Percentiles rank a stretch among this genome's conserved stretches.
Evolutionary conservation across 2,329 filamentous ascomycete genomes (phyloP).

Genomic region (Hypoxylon rubiginosum): DNA sequence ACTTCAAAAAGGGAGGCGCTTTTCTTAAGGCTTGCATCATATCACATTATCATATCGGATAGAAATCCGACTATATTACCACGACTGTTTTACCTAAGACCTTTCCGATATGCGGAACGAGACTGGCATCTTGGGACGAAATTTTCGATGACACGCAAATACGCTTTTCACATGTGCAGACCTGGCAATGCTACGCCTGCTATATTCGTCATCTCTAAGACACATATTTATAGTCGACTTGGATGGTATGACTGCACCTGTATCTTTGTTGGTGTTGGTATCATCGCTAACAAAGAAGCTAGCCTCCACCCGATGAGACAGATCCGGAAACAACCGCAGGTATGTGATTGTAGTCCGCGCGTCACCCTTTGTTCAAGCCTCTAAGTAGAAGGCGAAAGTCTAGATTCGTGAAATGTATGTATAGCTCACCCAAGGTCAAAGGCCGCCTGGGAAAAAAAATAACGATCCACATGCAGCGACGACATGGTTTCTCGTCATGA

Average conservation of each 20-base stretch:
- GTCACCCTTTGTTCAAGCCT: conserved; percentile 32
- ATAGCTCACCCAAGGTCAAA: background rate
- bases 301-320: conserved; percentile 6
- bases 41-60: conserved; percentile 10
- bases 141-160: background rate
- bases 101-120: background rate
- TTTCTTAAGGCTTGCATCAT: conserved; percentile 22
- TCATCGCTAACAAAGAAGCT: conserved; percentile 26
- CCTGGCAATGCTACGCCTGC: background rate
- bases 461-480: background rate
- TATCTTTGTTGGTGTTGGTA: conserved; percentile 18
- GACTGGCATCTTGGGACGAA: background rate
- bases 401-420: background rate
- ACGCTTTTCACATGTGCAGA: background rate
- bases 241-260: background rate
- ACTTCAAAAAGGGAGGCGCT: conserved; percentile 13
- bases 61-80: conserved; percentile 24
- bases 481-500: conserved; percentile 29
- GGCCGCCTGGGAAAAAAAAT: background rate
- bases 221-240: background rate
- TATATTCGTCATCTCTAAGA: background rate
- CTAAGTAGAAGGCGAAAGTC: background rate
- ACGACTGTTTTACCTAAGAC: background rate
- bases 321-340: conserved; percentile 22
- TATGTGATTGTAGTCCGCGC: background rate